These are phyloP conservation scores for Lentinula sp. DNA, from an alignment of 768 basidiomycete genomes.

Conservation along the genomic window DNA sequence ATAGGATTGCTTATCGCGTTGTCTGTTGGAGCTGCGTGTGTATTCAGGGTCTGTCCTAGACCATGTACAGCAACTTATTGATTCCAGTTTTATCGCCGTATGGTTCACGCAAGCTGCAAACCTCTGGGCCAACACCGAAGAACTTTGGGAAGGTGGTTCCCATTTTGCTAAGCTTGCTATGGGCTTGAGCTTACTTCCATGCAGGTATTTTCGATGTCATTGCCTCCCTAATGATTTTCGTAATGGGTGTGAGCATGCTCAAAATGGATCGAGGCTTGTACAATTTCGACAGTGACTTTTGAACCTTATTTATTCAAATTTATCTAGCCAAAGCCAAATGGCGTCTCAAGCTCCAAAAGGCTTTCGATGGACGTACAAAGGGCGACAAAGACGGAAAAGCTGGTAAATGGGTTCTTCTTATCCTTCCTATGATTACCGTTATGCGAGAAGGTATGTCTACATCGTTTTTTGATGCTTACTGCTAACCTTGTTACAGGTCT, in stretches of 20 bases:
- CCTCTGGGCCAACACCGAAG: slow-evolving; percentile 81
- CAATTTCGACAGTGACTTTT: not conserved
- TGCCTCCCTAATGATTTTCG: slow-evolving; percentile 77
- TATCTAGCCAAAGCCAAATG: slow-evolving; percentile 79
- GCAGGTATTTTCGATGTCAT: slow-evolving; percentile 66
- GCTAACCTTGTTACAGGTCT: slow-evolving; percentile 38
- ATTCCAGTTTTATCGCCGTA: slow-evolving; percentile 67
- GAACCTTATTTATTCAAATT: not conserved
- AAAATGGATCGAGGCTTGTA: slow-evolving; percentile 74
- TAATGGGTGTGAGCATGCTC: slow-evolving; percentile 93
- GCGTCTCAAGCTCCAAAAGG: slow-evolving; percentile 79
- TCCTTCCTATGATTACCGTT: slow-evolving; percentile 88
- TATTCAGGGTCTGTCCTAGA: not conserved
- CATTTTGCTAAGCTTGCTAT: not conserved
- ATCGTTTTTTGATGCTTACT: not conserved
- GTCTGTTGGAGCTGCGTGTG: slow-evolving; percentile 75
- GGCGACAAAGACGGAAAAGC: slow-evolving; percentile 42
- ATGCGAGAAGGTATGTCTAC: slow-evolving; percentile 69
- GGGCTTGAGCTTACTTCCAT: not conserved
- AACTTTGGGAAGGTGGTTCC: slow-evolving; percentile 83
- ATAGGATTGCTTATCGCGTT: slow-evolving; percentile 75
- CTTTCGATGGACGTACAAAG: slow-evolving; percentile 49
- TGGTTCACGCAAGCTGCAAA: slow-evolving; percentile 91
- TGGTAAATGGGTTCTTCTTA: slow-evolving; percentile 83
- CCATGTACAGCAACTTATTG: not conserved